phyloP scores from a whole-genome alignment of 305 asterid species.

The Solanum hybrid region DNA sequence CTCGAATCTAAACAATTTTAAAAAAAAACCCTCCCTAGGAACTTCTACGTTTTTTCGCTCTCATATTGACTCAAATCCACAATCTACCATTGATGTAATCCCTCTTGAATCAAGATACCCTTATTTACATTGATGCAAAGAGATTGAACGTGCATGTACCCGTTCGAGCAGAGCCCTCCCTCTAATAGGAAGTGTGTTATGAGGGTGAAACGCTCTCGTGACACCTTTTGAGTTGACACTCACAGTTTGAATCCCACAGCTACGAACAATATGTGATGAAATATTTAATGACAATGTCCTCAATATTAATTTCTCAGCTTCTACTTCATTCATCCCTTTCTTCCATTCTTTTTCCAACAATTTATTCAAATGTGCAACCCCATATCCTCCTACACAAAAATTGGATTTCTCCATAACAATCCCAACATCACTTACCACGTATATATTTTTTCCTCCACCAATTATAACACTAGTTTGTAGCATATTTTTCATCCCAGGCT shows the following conservation, averaged over 20 bases:
- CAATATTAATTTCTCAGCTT: neutral
- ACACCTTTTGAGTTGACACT: neutral
- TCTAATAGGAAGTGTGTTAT: neutral
- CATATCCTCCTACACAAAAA: neutral
- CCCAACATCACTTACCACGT: neutral
- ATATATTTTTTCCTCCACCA: neutral
- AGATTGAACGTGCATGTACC: neutral
- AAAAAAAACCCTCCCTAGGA: neutral
- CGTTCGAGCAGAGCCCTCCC: neutral
- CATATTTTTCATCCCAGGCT: neutral
- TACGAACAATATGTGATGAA: neutral
- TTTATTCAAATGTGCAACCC: neutral
- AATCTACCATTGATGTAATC: neutral
- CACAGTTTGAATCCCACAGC: neutral
- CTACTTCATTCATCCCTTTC: neutral
- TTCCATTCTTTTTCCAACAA: neutral
- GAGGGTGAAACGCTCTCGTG: neutral
- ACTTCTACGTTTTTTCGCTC: neutral
- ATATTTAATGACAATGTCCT: neutral
- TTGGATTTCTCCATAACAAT: neutral
- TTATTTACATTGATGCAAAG: neutral
- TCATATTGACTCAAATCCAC: neutral
- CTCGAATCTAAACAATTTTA: neutral
- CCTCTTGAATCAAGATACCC: neutral
- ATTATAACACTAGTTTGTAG: neutral